Evolutionary conservation across 768 basidiomycete species (phyloP).

Genomic region (Auricularia sp.): DNA sequence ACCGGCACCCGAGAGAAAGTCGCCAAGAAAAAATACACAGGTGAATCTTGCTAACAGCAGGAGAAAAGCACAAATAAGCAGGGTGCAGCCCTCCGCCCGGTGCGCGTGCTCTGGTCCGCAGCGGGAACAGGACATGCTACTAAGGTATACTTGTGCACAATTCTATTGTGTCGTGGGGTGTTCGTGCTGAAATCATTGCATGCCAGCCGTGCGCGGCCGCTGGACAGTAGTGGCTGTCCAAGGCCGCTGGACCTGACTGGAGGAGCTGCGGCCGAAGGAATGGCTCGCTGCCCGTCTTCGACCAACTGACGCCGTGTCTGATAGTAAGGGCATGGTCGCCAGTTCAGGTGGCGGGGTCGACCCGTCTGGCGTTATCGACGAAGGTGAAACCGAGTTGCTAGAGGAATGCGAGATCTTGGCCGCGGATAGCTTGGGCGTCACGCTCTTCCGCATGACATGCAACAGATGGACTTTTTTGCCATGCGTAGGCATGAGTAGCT

Average conservation of each 20-base stretch:
- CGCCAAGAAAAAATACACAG: too few relatives aligned
- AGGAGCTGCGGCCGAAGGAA: neutral
- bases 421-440: conserved; percentile 54
- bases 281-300: neutral
- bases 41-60: too few relatives aligned
- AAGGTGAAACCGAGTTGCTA: neutral
- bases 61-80: too few relatives aligned
- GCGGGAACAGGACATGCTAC: neutral
- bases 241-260: neutral
- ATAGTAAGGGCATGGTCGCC: neutral
- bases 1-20: too few relatives aligned
- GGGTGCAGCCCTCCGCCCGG: too few relatives aligned
- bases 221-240: neutral
- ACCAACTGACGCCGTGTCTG: neutral
- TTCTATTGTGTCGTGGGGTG: neutral
- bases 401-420: conserved; percentile 28
- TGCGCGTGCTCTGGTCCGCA: neutral
- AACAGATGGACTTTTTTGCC: conserved; percentile 60
- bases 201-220: neutral
- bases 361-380: neutral
- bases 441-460: conserved; percentile 61
- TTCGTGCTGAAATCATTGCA: neutral
- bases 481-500: conserved; percentile 49
- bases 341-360: neutral
- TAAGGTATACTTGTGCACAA: neutral